Evolutionary conservation across 2,329 filamentous ascomycete genomes (phyloP), one percentile per base, ranked within the genome.

Genomic region (Calonectria montana): DNA sequence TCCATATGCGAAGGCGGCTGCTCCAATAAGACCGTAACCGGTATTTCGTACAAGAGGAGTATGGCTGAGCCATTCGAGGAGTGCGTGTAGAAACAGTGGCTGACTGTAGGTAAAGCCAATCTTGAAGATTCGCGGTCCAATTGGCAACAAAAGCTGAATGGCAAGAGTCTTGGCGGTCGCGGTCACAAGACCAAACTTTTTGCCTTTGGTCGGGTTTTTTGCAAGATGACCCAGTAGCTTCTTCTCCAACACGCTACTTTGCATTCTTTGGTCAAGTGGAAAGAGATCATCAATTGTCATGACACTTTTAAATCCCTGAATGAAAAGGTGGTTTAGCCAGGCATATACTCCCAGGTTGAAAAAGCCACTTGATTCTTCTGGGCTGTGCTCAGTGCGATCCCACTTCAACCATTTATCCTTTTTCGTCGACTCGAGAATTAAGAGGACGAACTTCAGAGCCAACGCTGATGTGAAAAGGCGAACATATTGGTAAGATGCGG

Each of bases 61-160:
- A 27, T 62, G 4, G 68, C 67, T 31, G 64, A 69, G 10, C 65
- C 39, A 66, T 4, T 48, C 64, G 1, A 77, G 53, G 3, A 74
- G 74, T 21, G 70, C 29, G 7, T 74, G 74, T 31, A 77, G 75
- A 35, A 77, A 73, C n/a, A 77, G 76, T 1, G 75, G 75, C 10
- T 77, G 75, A 8, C 74, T 71, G 15, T 76, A 77, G 0, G 72
- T 77, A 6, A 77, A 77, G 2, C 66, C 75, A 3, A 75, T 77
- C 12, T 77, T 74, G 31, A 72, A 77, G 2, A 77, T 4, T 1
- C 75, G 67, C 1, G 75, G 75, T 1, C 71, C 67, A 3, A 77
- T 0, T 0, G 75, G 74, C 3, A 66, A 63, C 0, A 77, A 7
- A 1, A 67, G 25, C 27, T 72, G 75, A 13, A 65, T 18, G 16